These are phyloP conservation scores for Cytospora chrysosperma DNA, from an alignment of 2,329 filamentous ascomycete genomes.

Conservation along the genomic window DNA sequence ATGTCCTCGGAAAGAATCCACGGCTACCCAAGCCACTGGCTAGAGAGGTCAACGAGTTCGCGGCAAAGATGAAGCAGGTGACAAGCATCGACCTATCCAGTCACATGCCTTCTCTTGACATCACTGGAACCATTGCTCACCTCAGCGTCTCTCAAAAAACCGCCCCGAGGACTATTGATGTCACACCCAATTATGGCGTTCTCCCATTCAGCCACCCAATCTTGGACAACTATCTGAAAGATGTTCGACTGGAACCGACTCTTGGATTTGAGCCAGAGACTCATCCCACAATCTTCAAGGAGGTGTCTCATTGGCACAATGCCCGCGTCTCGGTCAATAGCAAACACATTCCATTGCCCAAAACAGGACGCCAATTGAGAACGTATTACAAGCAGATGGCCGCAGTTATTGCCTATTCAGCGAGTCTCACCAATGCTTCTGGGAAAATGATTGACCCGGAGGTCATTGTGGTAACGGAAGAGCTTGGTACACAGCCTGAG, in stretches of 20 bases:
- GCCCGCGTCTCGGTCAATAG: slow-evolving; percentile 50
- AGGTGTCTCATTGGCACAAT: slow-evolving; percentile 63
- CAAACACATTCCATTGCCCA: slow-evolving; percentile 32
- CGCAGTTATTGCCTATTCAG: slow-evolving; percentile 67
- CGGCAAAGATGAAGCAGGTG: slow-evolving; percentile 19
- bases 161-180: background rate
- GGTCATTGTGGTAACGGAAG: slow-evolving; percentile 51
- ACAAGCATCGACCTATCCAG: slow-evolving; percentile 3
- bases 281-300: slow-evolving; percentile 42
- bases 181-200: slow-evolving; percentile 29
- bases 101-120: background rate
- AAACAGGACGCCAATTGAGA: slow-evolving; percentile 37
- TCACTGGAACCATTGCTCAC: background rate
- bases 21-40: slow-evolving; percentile 14
- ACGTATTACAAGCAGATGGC: slow-evolving; percentile 65
- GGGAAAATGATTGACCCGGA: slow-evolving; percentile 65
- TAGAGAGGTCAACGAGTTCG: slow-evolving; percentile 9
- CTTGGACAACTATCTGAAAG: slow-evolving; percentile 45
- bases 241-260: slow-evolving; percentile 39
- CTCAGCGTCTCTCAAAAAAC: background rate
- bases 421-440: slow-evolving; percentile 63
- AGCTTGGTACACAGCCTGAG: slow-evolving; percentile 24
- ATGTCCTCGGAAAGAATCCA: background rate
- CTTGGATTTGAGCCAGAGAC: slow-evolving; percentile 27
- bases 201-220: slow-evolving; percentile 48